Evolutionary conservation across 2,329 filamentous ascomycete genomes (phyloP).

Genomic region (Beauveria sp.): DNA sequence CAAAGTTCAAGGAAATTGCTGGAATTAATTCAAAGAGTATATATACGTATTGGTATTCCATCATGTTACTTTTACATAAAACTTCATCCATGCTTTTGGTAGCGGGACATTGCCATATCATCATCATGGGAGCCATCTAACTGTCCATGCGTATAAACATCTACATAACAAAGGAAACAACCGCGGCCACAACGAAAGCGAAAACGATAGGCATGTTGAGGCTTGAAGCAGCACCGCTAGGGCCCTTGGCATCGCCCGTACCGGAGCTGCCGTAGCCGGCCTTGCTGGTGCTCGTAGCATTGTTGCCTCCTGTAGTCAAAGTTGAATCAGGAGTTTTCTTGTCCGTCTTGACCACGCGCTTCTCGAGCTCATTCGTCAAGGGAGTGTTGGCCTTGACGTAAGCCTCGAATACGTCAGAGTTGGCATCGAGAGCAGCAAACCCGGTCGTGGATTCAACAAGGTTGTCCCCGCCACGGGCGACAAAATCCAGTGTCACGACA

Average conservation of each 20-base stretch:
- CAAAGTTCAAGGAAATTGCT: too few relatives aligned
- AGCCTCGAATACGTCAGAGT: slow-evolving; percentile 44
- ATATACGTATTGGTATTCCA: background rate
- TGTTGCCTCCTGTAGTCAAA: background rate
- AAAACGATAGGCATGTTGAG: background rate
- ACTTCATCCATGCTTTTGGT: background rate
- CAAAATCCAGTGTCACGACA: slow-evolving; percentile 55
- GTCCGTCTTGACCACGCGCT: slow-evolving; percentile 22
- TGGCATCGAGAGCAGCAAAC: slow-evolving; percentile 41
- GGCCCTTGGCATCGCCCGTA: background rate
- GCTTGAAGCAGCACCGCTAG: background rate
- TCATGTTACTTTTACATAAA: background rate
- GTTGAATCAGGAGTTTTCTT: background rate
- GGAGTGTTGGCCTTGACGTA: slow-evolving; percentile 44
- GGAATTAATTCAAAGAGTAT: background rate
- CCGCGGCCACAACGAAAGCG: background rate
- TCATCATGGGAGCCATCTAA: background rate
- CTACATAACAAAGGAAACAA: background rate
- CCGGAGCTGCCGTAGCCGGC: background rate
- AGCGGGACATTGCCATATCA: too few relatives aligned
- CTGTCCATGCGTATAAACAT: background rate
- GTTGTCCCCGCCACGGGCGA: slow-evolving; percentile 56
- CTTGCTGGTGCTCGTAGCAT: background rate
- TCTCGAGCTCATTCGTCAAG: slow-evolving; percentile 41
- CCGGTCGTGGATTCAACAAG: slow-evolving; percentile 36